Conservation (phyloP, 2,329 filamentous ascomycete species). For the Chalara sp. region DNA sequence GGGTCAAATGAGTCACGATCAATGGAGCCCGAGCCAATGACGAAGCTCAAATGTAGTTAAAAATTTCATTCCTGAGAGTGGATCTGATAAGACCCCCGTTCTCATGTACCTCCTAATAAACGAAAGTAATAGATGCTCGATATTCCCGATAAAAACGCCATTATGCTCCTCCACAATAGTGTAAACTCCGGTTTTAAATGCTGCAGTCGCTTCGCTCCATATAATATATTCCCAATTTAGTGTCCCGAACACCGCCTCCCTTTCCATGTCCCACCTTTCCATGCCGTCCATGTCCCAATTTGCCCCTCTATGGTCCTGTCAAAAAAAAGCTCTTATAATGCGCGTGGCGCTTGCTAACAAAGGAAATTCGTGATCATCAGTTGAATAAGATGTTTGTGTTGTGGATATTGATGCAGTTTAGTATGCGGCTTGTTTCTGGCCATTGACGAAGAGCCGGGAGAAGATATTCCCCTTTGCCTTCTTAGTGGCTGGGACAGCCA, state of each 20-base stretch:
- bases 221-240: not conserved
- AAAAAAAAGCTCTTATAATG: not conserved
- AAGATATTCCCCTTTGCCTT: slow-evolving; percentile 18
- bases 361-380: not conserved
- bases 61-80: too few relatives aligned
- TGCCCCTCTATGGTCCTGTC: not conserved
- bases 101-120: too few relatives aligned
- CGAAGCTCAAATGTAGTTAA: too few relatives aligned
- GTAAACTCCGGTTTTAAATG: not conserved
- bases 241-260: not conserved
- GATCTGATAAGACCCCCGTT: too few relatives aligned
- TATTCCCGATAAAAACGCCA: not conserved
- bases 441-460: slow-evolving; percentile 16
- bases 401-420: not conserved
- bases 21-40: too few relatives aligned
- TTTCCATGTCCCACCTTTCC: not conserved
- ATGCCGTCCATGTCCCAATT: not conserved
- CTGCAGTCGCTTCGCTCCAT: not conserved
- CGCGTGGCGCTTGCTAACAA: not conserved
- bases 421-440: not conserved
- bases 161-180: not conserved
- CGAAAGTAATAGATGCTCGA: too few relatives aligned
- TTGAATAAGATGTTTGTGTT: not conserved
- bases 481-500: not conserved
- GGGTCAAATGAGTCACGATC: too few relatives aligned